A percentile compares a stretch with the other conserved stretches of the same genome.
Conservation (phyloP, 441 rosid genomes). For the Gossypium lobatum region DNA sequence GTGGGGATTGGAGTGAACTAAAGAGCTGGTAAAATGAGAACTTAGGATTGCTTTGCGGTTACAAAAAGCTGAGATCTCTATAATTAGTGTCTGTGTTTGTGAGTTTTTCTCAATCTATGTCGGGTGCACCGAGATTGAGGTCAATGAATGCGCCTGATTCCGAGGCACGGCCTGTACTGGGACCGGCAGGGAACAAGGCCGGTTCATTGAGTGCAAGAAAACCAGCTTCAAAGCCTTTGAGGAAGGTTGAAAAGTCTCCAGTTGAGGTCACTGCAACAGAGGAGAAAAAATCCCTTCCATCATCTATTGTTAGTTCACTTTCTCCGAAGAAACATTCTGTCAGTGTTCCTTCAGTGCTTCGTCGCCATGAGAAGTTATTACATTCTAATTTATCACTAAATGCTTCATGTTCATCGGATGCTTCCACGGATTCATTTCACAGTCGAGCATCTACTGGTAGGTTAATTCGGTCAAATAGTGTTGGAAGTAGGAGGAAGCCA, state of each 20-base stretch:
- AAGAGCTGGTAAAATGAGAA: conserved; percentile 8
- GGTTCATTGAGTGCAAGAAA: conserved; percentile 42
- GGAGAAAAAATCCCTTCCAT: conserved; percentile 33
- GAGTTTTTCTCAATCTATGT: conserved; percentile 31
- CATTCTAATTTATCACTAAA: conserved; percentile 64
- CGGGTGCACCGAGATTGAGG: conserved; percentile 57
- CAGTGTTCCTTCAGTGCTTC: conserved; percentile 52
- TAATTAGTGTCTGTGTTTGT: conserved; percentile 4
- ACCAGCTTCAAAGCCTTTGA: conserved; percentile 47
- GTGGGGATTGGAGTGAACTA: conserved; percentile 14
- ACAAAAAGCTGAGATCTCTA: conserved; percentile 18
- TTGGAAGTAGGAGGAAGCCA: conserved; percentile 58
- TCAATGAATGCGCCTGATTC: conserved; percentile 71
- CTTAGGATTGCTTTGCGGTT: conserved; percentile 7
- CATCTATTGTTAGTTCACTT: conserved; percentile 29
- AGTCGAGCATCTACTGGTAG: conserved; percentile 82
- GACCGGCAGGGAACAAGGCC: conserved; percentile 60
- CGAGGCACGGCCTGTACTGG: conserved; percentile 51
- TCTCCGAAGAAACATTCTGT: conserved; percentile 47
- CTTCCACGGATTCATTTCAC: conserved; percentile 79
- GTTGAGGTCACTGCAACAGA: conserved; percentile 25
- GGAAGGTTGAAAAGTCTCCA: conserved; percentile 47
- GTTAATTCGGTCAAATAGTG: conserved; percentile 52
- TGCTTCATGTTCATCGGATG: conserved; percentile 92
- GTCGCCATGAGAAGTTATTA: conserved; percentile 60